phyloP scores from a whole-genome alignment of 352 stramenopile species.

The Pythium pyrilobum region DNA sequence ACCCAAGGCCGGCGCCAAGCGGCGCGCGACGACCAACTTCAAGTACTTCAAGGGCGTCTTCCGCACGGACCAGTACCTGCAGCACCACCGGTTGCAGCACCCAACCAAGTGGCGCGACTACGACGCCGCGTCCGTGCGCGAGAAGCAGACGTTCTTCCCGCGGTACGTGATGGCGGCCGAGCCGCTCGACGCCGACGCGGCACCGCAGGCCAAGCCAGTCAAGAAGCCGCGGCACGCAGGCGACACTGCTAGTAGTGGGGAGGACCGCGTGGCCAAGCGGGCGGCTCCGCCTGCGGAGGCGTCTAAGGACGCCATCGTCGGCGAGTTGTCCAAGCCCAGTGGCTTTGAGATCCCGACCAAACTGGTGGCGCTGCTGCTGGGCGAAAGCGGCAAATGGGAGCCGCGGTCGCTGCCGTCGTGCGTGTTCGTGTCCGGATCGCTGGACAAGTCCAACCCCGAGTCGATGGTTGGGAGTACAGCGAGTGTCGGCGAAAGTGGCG shows the following conservation, averaged over 20 bases:
- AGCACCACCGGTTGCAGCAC: slow-evolving; percentile 61
- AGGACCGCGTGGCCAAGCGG: too few species aligned
- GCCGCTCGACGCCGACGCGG: too few species aligned
- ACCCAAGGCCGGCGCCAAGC: slow-evolving; percentile 43
- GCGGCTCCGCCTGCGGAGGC: too few species aligned
- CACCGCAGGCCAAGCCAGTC: background rate
- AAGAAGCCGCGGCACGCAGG: background rate
- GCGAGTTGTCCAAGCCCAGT: background rate
- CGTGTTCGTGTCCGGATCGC: too few species aligned
- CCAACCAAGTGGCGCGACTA: slow-evolving; percentile 41
- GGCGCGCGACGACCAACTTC: slow-evolving; percentile 49
- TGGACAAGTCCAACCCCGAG: too few species aligned
- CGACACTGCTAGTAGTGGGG: too few species aligned
- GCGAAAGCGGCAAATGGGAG: background rate
- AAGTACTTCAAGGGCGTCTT: slow-evolving; percentile 67
- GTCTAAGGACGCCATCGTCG: too few species aligned
- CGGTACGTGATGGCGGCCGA: slow-evolving; percentile 6
- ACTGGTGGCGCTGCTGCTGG: slow-evolving; percentile 5
- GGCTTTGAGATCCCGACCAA: background rate
- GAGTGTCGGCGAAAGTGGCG: too few species aligned
- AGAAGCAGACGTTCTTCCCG: slow-evolving; percentile 51
- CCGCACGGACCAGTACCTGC: slow-evolving; percentile 66
- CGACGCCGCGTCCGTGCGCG: slow-evolving; percentile 29
- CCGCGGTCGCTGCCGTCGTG: background rate
- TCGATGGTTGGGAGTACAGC: too few species aligned